These are phyloP conservation scores for Phytophthora sp. DNA, from an alignment of 352 stramenopile genomes.

Conservation along the genomic window DNA sequence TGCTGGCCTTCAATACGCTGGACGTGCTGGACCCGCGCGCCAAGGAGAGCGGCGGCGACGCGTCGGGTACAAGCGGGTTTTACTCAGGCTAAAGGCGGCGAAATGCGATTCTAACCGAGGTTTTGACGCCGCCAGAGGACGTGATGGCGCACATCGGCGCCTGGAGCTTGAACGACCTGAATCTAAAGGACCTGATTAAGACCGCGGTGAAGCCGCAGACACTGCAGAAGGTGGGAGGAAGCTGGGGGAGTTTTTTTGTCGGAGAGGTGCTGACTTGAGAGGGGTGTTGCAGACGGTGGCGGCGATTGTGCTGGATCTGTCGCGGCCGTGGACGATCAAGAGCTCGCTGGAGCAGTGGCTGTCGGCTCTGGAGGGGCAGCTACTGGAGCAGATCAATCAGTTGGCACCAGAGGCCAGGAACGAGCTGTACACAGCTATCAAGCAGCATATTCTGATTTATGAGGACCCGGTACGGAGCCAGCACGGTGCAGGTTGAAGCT, in stretches of 20 bases:
- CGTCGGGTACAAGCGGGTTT: slow-evolving; percentile 31
- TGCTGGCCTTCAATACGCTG: slow-evolving; percentile 70
- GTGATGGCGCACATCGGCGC: slow-evolving; percentile 77
- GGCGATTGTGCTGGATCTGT: slow-evolving; percentile 74
- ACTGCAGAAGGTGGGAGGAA: slow-evolving; percentile 48
- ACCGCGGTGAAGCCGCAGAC: slow-evolving; percentile 66
- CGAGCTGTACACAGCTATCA: slow-evolving; percentile 66
- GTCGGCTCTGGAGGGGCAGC: slow-evolving; percentile 69
- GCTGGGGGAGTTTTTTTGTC: neutral
- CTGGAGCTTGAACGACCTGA: slow-evolving; percentile 80
- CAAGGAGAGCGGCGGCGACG: slow-evolving; percentile 53
- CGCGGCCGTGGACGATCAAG: slow-evolving; percentile 84
- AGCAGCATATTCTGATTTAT: slow-evolving; percentile 79
- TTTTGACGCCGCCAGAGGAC: slow-evolving; percentile 49
- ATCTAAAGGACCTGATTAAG: slow-evolving; percentile 67
- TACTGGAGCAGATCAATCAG: slow-evolving; percentile 79
- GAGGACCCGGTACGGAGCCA: slow-evolving; percentile 74
- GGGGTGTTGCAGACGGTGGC: slow-evolving; percentile 57
- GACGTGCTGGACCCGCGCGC: slow-evolving; percentile 71
- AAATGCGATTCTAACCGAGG: neutral
- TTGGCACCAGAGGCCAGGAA: slow-evolving; percentile 52
- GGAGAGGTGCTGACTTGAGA: neutral
- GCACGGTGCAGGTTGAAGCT: neutral
- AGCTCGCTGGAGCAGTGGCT: slow-evolving; percentile 81
- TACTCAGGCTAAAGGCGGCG: neutral